Base-by-base conservation (phyloP, 306 rosid genomes). In the Prunus armeniaca region DNA sequence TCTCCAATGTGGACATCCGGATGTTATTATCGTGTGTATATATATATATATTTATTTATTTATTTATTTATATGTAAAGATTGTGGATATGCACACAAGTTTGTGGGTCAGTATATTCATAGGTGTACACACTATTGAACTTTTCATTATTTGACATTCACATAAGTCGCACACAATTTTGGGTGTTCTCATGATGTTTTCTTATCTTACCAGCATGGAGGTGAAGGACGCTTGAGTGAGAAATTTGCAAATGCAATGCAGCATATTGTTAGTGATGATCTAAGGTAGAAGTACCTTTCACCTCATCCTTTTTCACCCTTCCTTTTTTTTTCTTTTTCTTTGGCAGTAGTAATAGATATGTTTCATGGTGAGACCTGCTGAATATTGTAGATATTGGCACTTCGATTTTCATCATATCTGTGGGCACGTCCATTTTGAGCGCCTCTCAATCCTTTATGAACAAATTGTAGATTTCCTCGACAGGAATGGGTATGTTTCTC, bases 361-460 rank as follows among this genome's bases (percentile, higher is more conserved):
- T 78, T 70, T 70, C 46, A 73, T 79, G 50, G 57, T 79, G 76
- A 70, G 71, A 74, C 47, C 27, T 79, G 67, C 74, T 67, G 32
- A 17, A 72, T 63, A 68, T 75, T 89, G 87, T 74, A 95, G 97
- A 86, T 95, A 95, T 85, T 78, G 91, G 89, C 99, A 92, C 87
- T 95, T 95, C 43, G 99, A 95, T 86, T 95, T 92, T 72, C 99
- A 95, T 84, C 96, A 84, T 34, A 79, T 95, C 75, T 95, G 98
- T 58, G 99, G 99, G 72, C 99, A 92, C 38, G 69, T 95, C 85
- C 97, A 92, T 90, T 95, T 92, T 72, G 99, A 95, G 75, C 96
- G 91, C 77, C 97, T 95, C 72, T 91, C 97, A 6, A 87, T 92
- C 73, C 97, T 95, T 72, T 90, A 88, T 76, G 98, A 89, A 17